A percentile compares a stretch with the other conserved stretches of the same genome.
Evolutionary conservation across 1,284 basidiomycete species (phyloP).

Genomic region (Sanghuangporus sanghuang): DNA sequence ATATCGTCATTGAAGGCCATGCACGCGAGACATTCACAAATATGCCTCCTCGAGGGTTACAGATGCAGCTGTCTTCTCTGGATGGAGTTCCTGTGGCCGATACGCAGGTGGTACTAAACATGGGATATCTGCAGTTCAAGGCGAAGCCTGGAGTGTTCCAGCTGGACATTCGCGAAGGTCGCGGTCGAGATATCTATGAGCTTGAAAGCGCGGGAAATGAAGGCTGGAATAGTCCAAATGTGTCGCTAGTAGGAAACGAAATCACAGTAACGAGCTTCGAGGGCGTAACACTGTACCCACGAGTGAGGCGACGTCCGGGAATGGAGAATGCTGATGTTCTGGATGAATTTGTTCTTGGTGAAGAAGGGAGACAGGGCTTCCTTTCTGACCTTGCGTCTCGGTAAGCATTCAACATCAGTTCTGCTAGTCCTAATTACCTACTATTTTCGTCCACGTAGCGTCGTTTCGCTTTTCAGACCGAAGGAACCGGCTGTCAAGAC

Average conservation of each 20-base stretch:
- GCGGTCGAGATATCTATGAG: conserved; percentile 76
- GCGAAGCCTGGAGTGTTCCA: conserved; percentile 85
- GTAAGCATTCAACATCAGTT: conserved; percentile 30
- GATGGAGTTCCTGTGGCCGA: conserved; percentile 61
- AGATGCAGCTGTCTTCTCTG: conserved; percentile 67
- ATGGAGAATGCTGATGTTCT: conserved; percentile 83
- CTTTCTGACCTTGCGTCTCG: conserved; percentile 43
- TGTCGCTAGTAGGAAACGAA: conserved; percentile 60
- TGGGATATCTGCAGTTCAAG: conserved; percentile 96
- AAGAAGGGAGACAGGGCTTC: conserved; percentile 31
- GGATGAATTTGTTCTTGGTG: conserved; percentile 34
- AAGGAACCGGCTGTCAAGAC: conserved; percentile 25
- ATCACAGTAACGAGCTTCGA: conserved; percentile 84
- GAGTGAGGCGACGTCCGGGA: conserved; percentile 64
- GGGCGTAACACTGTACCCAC: conserved; percentile 84
- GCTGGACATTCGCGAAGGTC: conserved; percentile 78
- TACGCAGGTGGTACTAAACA: conserved; percentile 88
- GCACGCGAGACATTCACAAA: conserved; percentile 67
- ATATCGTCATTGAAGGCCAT: conserved; percentile 91
- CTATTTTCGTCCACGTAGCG: conserved; percentile 29
- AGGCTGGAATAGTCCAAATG: conserved; percentile 75
- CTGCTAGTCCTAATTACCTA: neutral
- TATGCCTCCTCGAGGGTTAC: conserved; percentile 76
- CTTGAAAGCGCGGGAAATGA: conserved; percentile 81
- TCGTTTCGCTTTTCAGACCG: conserved; percentile 49